Conservation (phyloP, 176 grass and related monocot species). For the Hordeum marinum region DNA sequence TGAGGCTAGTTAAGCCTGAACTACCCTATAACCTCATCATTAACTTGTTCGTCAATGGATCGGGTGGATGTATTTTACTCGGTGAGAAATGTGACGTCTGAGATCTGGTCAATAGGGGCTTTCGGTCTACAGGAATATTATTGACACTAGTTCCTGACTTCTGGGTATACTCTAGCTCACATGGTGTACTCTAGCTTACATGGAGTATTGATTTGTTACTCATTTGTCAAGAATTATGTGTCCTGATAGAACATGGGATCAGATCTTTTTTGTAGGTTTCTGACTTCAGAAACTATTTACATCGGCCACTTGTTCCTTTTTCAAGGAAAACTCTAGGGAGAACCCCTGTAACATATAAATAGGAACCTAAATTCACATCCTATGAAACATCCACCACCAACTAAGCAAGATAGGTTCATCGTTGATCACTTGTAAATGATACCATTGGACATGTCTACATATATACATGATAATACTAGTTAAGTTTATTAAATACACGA, state of each 20-base stretch:
- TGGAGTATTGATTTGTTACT: background rate
- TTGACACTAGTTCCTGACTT: background rate
- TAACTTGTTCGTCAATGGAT: background rate
- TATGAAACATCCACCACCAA: background rate
- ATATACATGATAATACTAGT: too few species aligned
- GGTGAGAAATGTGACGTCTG: background rate
- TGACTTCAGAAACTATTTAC: background rate
- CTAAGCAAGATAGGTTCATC: background rate
- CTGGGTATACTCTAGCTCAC: background rate
- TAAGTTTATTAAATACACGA: too few species aligned
- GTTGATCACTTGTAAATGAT: too few species aligned
- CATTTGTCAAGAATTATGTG: background rate
- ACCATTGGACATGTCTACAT: too few species aligned
- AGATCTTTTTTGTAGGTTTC: background rate
- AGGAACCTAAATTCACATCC: background rate
- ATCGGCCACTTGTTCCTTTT: background rate
- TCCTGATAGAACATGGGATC: background rate
- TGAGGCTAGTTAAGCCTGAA: background rate
- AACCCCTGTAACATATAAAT: background rate
- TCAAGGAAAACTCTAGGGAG: background rate
- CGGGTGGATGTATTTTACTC: background rate
- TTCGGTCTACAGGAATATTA: background rate
- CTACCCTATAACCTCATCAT: slow-evolving; percentile 5
- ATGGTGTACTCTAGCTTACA: background rate
- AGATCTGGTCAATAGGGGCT: background rate